Percentiles rank a stretch among this genome's conserved stretches.
Evolutionary conservation across 192 early-diverging fungal species (phyloP).

Genomic region (Mortierella hygrophila): DNA sequence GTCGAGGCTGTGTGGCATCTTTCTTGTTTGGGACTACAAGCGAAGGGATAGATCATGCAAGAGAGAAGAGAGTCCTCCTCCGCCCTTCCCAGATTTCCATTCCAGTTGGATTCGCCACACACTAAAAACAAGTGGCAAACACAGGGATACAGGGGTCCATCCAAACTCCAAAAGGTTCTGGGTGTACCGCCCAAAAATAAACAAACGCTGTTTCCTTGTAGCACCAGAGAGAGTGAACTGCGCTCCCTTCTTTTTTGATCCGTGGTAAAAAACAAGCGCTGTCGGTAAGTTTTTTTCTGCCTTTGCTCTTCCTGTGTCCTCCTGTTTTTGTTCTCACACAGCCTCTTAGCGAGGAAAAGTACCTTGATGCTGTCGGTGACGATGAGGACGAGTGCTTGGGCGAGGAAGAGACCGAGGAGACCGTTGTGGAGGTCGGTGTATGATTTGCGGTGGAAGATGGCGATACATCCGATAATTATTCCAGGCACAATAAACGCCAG

Average conservation of each 20-base stretch:
- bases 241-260: background rate
- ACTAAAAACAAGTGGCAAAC: background rate
- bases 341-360: background rate
- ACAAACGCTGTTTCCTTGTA: background rate
- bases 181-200: conserved; percentile 5
- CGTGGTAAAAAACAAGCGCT: background rate
- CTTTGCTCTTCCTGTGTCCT: background rate
- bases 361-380: conserved; percentile 67
- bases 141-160: background rate
- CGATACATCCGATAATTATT: conserved; percentile 24
- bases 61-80: background rate
- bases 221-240: background rate
- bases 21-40: background rate
- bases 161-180: background rate
- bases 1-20: background rate
- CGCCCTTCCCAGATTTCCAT: conserved; percentile 1
- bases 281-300: background rate
- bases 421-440: conserved; percentile 57
- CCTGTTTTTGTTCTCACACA: background rate
- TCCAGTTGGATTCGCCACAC: background rate
- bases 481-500: conserved; percentile 49
- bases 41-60: background rate
- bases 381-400: conserved; percentile 59
- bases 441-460: conserved; percentile 33
- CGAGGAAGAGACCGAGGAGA: conserved; percentile 56